These are phyloP conservation scores for Cnidoscolus chayamansa DNA, from an alignment of 441 rosid species.

Conservation along the genomic window DNA sequence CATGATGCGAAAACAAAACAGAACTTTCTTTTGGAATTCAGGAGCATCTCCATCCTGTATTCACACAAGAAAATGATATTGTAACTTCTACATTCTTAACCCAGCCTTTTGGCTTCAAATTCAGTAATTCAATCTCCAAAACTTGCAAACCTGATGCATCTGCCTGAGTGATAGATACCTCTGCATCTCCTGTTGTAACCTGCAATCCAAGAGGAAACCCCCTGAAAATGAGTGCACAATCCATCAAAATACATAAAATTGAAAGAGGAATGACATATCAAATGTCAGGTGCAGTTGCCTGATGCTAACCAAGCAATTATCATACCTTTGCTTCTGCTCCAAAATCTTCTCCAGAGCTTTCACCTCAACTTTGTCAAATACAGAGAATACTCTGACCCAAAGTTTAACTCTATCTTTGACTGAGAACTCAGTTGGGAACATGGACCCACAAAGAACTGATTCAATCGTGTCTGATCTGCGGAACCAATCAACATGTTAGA, in stretches of 20 bases:
- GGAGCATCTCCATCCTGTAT: constrained; percentile 79
- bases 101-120: constrained; percentile 20
- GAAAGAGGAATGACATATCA: constrained; percentile 19
- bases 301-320: constrained; percentile 29
- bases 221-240: constrained; percentile 39
- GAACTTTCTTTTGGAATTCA: constrained; percentile 76
- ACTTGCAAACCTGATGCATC: constrained; percentile 66
- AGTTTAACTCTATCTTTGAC: constrained; percentile 59
- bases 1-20: constrained; percentile 80
- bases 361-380: constrained; percentile 82
- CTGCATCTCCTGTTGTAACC: constrained; percentile 99
- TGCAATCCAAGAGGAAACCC: constrained; percentile 53
- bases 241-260: constrained; percentile 30
- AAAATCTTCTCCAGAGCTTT: constrained; percentile 92
- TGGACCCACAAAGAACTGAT: constrained; percentile 55
- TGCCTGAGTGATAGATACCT: constrained; percentile 79
- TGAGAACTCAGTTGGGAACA: constrained; percentile 69
- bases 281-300: constrained; percentile 21
- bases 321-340: constrained; percentile 97
- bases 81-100: constrained; percentile 20
- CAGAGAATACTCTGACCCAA: constrained; percentile 81
- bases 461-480: constrained; percentile 97
- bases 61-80: constrained; percentile 27
- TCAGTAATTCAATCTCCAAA: constrained; percentile 21
- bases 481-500: constrained; percentile 28